Conservation (phyloP, 2,329 filamentous ascomycete genomes). For the Exophiala spinifera region DNA sequence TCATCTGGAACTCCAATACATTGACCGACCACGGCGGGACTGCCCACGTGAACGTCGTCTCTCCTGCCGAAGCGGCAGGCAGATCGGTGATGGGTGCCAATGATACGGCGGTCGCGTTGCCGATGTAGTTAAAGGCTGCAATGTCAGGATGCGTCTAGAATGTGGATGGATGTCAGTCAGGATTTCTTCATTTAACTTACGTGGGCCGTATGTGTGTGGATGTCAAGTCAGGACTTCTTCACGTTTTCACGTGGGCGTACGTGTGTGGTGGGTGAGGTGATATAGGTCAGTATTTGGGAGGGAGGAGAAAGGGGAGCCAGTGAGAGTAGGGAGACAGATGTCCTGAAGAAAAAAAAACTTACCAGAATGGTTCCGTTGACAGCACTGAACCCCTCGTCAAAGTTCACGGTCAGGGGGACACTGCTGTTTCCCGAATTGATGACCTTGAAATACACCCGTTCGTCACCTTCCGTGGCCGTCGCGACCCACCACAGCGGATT, state of each 20-base stretch:
- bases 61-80: conserved; percentile 2
- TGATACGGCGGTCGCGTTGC: conserved; percentile 29
- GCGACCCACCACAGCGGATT: conserved; percentile 25
- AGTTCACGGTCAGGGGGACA: conserved; percentile 28
- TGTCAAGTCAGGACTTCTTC: no score
- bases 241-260: no score
- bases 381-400: conserved; percentile 21
- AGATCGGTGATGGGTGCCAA: conserved; percentile 24
- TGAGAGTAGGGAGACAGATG: background rate
- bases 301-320: no score
- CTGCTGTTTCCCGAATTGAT: conserved; percentile 20
- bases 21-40: conserved; percentile 30
- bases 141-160: conserved; percentile 22
- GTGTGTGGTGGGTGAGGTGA: no score
- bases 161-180: background rate
- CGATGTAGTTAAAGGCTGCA: conserved; percentile 30
- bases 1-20: conserved; percentile 29
- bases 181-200: no score
- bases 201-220: no score
- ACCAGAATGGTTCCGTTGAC: conserved; percentile 33
- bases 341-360: background rate
- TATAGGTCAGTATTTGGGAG: no score
- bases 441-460: conserved; percentile 19
- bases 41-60: conserved; percentile 25
- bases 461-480: conserved; percentile 12